Percentiles rank a stretch among this genome's conserved stretches.
These are phyloP conservation scores for Hericium coralloides DNA, from an alignment of 768 basidiomycete species.

Conservation along the genomic window DNA sequence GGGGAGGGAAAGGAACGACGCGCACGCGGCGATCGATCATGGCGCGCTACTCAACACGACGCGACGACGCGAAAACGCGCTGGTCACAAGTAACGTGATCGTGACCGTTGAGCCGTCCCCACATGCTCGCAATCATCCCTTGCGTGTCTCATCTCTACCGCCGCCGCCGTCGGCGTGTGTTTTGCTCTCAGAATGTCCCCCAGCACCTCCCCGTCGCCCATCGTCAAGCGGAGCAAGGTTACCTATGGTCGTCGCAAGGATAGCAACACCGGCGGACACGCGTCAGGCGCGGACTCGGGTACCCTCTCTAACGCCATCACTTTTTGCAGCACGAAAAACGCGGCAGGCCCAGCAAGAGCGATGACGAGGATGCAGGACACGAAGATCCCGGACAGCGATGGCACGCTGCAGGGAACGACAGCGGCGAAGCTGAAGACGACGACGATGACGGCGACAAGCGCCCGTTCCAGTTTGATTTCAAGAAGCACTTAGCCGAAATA, in stretches of 20 bases:
- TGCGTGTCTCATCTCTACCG: too few relatives aligned
- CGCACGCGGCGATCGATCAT: too few relatives aligned
- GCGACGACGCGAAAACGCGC: slow-evolving; percentile 2
- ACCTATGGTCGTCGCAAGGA: slow-evolving; percentile 37
- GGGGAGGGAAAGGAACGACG: too few relatives aligned
- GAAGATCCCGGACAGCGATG: slow-evolving; percentile 1
- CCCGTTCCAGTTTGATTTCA: slow-evolving; percentile 7
- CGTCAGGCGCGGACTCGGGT: neutral
- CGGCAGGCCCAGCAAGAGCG: slow-evolving; percentile 2
- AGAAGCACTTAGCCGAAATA: slow-evolving; percentile 9
- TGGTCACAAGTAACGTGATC: slow-evolving; percentile 4
- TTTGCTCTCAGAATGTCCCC: too few relatives aligned
- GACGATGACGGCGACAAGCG: neutral
- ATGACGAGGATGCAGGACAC: slow-evolving; percentile 11
- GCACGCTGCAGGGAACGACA: neutral
- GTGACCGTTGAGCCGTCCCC: slow-evolving; percentile 8
- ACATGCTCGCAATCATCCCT: too few relatives aligned
- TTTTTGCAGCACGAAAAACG: neutral
- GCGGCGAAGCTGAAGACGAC: neutral
- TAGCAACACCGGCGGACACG: neutral
- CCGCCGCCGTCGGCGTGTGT: too few relatives aligned
- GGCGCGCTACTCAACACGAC: neutral
- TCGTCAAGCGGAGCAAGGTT: slow-evolving; percentile 24
- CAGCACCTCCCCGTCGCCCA: too few relatives aligned
- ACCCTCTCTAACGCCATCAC: neutral